A percentile compares a stretch with the other conserved stretches of the same genome.
Conservation (phyloP, 108 stramenopile genomes). For the Nitzschia sp. region DNA sequence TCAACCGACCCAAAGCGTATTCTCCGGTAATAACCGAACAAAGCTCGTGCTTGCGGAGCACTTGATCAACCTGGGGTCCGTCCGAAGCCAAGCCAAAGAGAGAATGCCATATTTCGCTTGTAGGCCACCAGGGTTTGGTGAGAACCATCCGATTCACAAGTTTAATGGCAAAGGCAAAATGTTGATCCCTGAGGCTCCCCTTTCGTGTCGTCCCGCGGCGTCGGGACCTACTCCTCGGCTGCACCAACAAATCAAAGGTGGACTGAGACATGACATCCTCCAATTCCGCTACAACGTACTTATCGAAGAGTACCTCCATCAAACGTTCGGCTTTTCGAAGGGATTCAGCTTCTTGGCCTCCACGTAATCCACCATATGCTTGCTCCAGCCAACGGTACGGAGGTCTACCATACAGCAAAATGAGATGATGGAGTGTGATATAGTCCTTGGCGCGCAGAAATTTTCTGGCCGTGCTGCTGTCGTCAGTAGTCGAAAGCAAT, state of each 20-base stretch:
- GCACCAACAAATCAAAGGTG: constrained; percentile 28
- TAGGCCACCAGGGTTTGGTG: constrained; percentile 25
- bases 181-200: background rate
- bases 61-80: constrained; percentile 18
- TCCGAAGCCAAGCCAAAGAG: constrained; percentile 17
- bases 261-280: constrained; percentile 14
- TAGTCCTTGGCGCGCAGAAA: constrained; percentile 7
- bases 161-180: constrained; percentile 25
- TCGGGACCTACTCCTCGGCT: background rate
- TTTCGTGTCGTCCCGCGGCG: no score
- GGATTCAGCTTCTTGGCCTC: background rate
- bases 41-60: constrained; percentile 19
- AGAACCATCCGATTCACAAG: constrained; percentile 24
- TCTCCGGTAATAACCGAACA: constrained; percentile 1
- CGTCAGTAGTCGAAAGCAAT: background rate
- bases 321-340: constrained; percentile 2
- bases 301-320: constrained; percentile 4
- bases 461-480: no score
- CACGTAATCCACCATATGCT: background rate
- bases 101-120: constrained; percentile 19
- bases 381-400: no score
- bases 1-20: constrained; percentile 3
- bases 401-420: constrained; percentile 16
- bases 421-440: constrained; percentile 6
- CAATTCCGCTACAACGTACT: constrained; percentile 17